phyloP scores from a whole-genome alignment of 2,329 filamentous ascomycete genomes.

The Botrytis aclada region DNA sequence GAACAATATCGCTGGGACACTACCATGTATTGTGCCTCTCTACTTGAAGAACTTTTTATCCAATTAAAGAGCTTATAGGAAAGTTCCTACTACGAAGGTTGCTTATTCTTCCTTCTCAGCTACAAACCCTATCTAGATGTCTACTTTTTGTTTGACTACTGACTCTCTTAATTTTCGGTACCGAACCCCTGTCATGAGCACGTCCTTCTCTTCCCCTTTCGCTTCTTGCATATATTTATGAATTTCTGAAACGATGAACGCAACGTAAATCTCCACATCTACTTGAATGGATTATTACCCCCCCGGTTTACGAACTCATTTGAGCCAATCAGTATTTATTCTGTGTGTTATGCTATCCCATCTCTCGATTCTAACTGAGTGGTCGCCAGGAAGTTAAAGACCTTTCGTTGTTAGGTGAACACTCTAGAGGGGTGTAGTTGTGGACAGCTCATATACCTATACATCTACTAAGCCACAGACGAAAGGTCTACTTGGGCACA shows the following conservation, averaged over 20 bases:
- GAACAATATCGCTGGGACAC: neutral
- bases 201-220: neutral
- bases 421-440: neutral
- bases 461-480: neutral
- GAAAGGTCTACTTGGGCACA: slow-evolving; percentile 1
- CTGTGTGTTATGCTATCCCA: neutral
- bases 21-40: neutral
- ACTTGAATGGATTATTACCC: neutral
- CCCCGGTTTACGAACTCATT: neutral
- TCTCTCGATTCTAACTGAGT: neutral
- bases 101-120: neutral
- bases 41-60: neutral
- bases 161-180: neutral
- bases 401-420: neutral
- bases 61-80: neutral
- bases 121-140: neutral
- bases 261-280: slow-evolving; percentile 5
- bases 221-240: neutral
- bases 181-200: neutral
- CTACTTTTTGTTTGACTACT: neutral
- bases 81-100: neutral
- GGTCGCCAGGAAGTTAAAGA: neutral
- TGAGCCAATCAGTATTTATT: neutral
- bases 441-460: neutral
- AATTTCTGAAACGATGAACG: neutral